phyloP scores from a whole-genome alignment of 352 stramenopile genomes.

The Pythium utonaiense region DNA sequence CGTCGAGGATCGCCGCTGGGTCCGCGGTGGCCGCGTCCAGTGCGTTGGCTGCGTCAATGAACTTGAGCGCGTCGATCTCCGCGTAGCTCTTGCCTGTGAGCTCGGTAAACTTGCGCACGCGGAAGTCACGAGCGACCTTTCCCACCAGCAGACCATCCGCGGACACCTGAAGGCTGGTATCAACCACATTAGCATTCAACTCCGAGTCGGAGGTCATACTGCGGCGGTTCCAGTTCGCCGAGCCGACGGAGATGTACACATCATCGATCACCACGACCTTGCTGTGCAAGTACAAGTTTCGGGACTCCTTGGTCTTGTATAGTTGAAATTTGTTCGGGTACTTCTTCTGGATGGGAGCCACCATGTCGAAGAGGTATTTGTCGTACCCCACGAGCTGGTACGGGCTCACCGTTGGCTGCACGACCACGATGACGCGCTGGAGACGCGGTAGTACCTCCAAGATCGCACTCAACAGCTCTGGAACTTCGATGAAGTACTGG shows the following conservation, averaged over 20 bases:
- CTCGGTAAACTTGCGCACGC: conserved; percentile 57
- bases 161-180: neutral
- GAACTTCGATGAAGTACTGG: conserved; percentile 47
- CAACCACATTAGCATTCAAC: conserved; percentile 22
- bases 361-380: conserved; percentile 35
- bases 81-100: conserved; percentile 36
- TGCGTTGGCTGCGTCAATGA: conserved; percentile 38
- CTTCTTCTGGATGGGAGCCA: conserved; percentile 13
- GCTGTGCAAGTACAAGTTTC: conserved; percentile 24
- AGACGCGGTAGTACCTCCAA: conserved; percentile 27
- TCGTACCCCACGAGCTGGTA: conserved; percentile 22
- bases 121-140: conserved; percentile 11
- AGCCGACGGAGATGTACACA: conserved; percentile 28
- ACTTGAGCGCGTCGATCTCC: conserved; percentile 36
- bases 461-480: conserved; percentile 26
- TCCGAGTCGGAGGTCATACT: conserved; percentile 38
- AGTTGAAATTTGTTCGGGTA: conserved; percentile 25
- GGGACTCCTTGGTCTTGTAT: conserved; percentile 13
- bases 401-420: conserved; percentile 6
- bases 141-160: conserved; percentile 6
- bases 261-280: conserved; percentile 28
- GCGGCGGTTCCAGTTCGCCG: conserved; percentile 34
- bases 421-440: conserved; percentile 22
- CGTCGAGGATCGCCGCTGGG: conserved; percentile 1
- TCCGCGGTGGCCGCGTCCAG: conserved; percentile 13